Conservation (phyloP, 805 yeast genomes). For the Suhomyces canberraensis region DNA sequence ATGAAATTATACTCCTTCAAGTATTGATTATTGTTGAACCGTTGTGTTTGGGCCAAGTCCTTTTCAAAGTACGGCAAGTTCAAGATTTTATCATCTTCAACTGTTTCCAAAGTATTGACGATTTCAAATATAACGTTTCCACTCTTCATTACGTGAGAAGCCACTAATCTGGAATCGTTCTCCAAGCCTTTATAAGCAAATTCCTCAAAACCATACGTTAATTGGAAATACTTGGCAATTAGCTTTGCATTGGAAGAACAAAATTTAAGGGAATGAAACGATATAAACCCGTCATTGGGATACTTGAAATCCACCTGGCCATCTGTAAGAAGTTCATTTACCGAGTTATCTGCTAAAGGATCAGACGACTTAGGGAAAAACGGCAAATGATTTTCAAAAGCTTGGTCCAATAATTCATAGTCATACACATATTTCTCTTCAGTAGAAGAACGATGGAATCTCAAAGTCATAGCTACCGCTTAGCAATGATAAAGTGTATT, state of each 20-base stretch:
- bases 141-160: constrained; percentile 60
- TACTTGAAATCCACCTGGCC: constrained; percentile 15
- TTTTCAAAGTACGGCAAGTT: constrained; percentile 11
- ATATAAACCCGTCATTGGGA: constrained; percentile 32
- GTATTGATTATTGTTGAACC: constrained; percentile 16
- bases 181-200: constrained; percentile 68
- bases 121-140: constrained; percentile 52
- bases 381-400: constrained; percentile 15
- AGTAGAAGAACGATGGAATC: neutral
- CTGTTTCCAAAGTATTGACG: constrained; percentile 37
- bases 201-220: constrained; percentile 59
- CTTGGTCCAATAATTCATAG: constrained; percentile 1
- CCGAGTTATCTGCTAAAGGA: constrained; percentile 13
- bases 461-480: neutral
- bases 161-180: constrained; percentile 54
- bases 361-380: constrained; percentile 16
- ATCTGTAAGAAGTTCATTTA: constrained; percentile 18
- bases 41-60: constrained; percentile 15
- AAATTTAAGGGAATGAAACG: constrained; percentile 68
- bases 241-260: constrained; percentile 72
- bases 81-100: constrained; percentile 14
- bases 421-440: neutral
- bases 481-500: neutral
- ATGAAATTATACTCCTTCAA: constrained; percentile 8
- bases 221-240: constrained; percentile 52